Evolutionary conservation across 805 yeast species (phyloP).

Genomic region (Tetrapisispora taiwanensis): DNA sequence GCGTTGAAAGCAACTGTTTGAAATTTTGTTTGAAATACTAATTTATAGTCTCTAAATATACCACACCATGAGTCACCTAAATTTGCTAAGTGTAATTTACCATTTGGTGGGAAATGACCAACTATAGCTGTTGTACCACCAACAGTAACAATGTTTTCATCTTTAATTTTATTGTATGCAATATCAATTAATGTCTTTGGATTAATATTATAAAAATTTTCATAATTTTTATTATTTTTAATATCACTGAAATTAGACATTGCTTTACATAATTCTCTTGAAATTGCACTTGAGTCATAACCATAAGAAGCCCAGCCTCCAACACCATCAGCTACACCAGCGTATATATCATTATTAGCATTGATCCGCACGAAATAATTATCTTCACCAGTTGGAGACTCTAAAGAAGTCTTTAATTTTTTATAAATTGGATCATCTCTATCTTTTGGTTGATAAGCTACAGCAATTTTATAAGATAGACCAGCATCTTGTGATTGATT

Average conservation of each 20-base stretch:
- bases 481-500: conserved; percentile 7
- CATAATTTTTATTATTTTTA: neutral
- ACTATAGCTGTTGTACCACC: conserved; percentile 93
- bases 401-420: conserved; percentile 25
- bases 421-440: conserved; percentile 41
- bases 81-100: conserved; percentile 55
- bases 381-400: conserved; percentile 72
- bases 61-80: conserved; percentile 95
- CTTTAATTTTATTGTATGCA: conserved; percentile 47
- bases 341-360: conserved; percentile 32
- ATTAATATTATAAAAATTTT: conserved; percentile 7
- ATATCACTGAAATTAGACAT: conserved; percentile 30
- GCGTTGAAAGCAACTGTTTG: conserved; percentile 87
- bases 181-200: conserved; percentile 42
- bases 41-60: conserved; percentile 54
- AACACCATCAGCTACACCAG: conserved; percentile 94
- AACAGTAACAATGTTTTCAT: conserved; percentile 56
- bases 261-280: conserved; percentile 61
- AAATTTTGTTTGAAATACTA: conserved; percentile 57
- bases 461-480: conserved; percentile 45
- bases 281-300: conserved; percentile 77
- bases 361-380: conserved; percentile 46
- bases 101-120: conserved; percentile 53
- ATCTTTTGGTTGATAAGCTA: conserved; percentile 67
- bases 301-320: conserved; percentile 97